phyloP scores from a whole-genome alignment of 139 green algal genomes.

The Volvox reticuliferus region DNA sequence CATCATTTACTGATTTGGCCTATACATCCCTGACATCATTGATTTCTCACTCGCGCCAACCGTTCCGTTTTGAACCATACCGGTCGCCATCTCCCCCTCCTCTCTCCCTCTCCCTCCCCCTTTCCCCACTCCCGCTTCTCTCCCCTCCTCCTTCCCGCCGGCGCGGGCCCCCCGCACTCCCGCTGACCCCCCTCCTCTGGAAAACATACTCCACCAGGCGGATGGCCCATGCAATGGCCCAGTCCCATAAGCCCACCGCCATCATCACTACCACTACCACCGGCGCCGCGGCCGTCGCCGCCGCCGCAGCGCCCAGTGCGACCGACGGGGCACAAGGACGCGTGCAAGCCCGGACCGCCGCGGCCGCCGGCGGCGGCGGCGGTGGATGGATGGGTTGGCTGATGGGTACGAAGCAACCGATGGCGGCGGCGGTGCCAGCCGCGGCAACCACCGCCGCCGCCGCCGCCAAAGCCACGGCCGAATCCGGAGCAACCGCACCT shows the following conservation, averaged over 20 bases:
- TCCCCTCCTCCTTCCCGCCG: background rate
- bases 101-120: no score
- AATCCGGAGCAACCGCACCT: background rate
- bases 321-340: no score
- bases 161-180: no score
- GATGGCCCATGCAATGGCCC: conserved; percentile 77
- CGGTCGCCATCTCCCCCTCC: no score
- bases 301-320: background rate
- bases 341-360: background rate
- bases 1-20: no score
- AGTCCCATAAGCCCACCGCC: background rate
- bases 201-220: conserved; percentile 58
- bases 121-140: background rate
- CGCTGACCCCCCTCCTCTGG: no score
- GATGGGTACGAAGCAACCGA: conserved; percentile 28
- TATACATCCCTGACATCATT: no score
- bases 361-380: conserved; percentile 16
- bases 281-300: background rate
- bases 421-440: no score
- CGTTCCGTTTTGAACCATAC: no score
- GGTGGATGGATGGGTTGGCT: conserved; percentile 69
- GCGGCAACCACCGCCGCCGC: conserved; percentile 19
- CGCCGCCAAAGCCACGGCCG: background rate
- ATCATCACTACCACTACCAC: background rate
- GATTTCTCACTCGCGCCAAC: no score